phyloP scores from a whole-genome alignment of 2,329 filamentous ascomycete species.

The Aureobasidium sp. region DNA sequence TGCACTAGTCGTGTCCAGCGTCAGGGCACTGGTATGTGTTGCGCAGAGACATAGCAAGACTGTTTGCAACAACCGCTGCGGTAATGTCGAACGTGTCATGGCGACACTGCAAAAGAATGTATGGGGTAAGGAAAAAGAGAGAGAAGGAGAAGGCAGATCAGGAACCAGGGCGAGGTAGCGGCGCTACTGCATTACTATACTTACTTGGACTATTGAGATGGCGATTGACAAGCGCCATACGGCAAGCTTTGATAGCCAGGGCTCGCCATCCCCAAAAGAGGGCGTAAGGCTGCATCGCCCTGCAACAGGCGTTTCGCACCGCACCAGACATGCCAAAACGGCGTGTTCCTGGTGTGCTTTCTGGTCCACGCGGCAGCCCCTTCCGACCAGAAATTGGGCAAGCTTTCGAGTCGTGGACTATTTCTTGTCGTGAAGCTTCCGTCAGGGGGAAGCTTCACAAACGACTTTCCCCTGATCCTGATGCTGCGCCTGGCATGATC shows the following conservation, averaged over 20 bases:
- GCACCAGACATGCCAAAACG: background rate
- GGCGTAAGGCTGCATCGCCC: slow-evolving; percentile 12
- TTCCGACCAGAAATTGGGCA: slow-evolving; percentile 22
- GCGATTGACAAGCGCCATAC: slow-evolving; percentile 1
- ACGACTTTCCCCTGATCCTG: background rate
- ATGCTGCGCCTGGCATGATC: background rate
- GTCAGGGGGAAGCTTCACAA: background rate
- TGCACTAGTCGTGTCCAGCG: slow-evolving; percentile 1
- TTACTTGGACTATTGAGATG: background rate
- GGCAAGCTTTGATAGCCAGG: slow-evolving; percentile 11
- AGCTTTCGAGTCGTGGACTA: slow-evolving; percentile 24
- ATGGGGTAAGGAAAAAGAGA: background rate
- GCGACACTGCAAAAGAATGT: slow-evolving; percentile 6
- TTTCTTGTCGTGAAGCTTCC: background rate
- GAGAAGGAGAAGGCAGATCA: slow-evolving; percentile 6
- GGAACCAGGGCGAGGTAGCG: slow-evolving; percentile 1
- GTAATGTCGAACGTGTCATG: slow-evolving; percentile 1
- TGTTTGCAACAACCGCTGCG: slow-evolving; percentile 13
- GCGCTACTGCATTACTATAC: slow-evolving; percentile 11
- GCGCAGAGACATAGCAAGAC: slow-evolving; percentile 7
- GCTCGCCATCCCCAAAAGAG: slow-evolving; percentile 1
- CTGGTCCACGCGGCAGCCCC: slow-evolving; percentile 5
- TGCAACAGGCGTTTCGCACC: slow-evolving; percentile 12
- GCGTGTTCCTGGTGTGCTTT: slow-evolving; percentile 3
- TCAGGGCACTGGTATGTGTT: background rate